A percentile compares a stretch with the other conserved stretches of the same genome.
phyloP scores from a whole-genome alignment of 2,329 filamentous ascomycete species.

The Whalleya microplaca region DNA sequence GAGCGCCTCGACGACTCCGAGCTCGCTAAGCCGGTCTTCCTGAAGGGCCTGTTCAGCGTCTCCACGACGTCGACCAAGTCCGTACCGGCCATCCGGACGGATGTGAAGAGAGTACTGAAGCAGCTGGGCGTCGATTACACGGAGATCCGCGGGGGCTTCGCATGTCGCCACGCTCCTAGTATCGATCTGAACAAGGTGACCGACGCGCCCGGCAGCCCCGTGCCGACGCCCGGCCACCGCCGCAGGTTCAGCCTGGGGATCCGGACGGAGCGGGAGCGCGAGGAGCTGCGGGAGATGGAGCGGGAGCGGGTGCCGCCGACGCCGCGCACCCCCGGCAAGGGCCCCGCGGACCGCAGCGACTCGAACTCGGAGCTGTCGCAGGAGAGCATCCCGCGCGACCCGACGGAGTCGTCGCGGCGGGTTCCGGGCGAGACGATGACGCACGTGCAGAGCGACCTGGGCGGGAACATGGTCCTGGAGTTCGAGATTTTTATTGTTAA shows the following conservation, averaged over 20 bases:
- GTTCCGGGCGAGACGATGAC: conserved; percentile 87
- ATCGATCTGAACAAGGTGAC: conserved; percentile 80
- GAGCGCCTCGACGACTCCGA: conserved; percentile 71
- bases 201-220: conserved; percentile 65
- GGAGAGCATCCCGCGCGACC: conserved; percentile 66
- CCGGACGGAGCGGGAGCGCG: conserved; percentile 66
- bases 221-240: conserved; percentile 62
- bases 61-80: conserved; percentile 95
- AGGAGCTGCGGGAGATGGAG: conserved; percentile 70
- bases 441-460: conserved; percentile 87
- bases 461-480: conserved; percentile 79
- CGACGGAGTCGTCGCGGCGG: conserved; percentile 55
- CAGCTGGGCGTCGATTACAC: conserved; percentile 88
- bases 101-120: conserved; percentile 87
- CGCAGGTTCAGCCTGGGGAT: conserved; percentile 86
- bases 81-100: conserved; percentile 79
- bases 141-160: conserved; percentile 93
- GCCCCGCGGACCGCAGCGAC: conserved; percentile 70
- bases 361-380: conserved; percentile 82
- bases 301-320: conserved; percentile 54
- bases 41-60: conserved; percentile 96
- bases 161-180: conserved; percentile 84
- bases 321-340: conserved; percentile 49
- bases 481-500: conserved; percentile 99
- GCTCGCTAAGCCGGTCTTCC: conserved; percentile 88